These are phyloP conservation scores for Chlamydomonas sp. DNA, from an alignment of 139 green algal species.

Conservation along the genomic window DNA sequence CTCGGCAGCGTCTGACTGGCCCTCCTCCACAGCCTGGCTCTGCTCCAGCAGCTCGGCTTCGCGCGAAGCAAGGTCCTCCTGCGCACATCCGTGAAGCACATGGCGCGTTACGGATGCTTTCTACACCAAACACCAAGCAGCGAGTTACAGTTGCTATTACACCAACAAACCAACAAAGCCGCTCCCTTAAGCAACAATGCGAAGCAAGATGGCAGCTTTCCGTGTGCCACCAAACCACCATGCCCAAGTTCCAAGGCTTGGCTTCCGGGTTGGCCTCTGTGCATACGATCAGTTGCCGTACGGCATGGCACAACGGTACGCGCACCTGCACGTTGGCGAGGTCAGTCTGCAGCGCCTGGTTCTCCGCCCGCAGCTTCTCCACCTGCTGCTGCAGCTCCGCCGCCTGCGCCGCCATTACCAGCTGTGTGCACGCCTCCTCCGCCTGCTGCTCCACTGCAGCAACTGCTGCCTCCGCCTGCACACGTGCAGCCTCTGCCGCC, in stretches of 20 bases:
- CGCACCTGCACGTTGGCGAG: conserved; percentile 37
- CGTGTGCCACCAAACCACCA: no score
- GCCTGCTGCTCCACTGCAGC: neutral
- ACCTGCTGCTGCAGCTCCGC: conserved; percentile 8
- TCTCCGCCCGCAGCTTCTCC: neutral
- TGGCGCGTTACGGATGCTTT: no score
- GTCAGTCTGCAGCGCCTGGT: conserved; percentile 24
- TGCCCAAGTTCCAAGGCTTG: no score
- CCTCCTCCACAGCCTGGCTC: conserved; percentile 9
- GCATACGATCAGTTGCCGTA: no score
- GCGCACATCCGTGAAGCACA: neutral
- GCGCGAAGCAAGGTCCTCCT: conserved; percentile 24
- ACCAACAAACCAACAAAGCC: neutral
- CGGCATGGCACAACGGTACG: no score
- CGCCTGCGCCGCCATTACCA: neutral
- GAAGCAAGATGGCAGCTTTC: neutral
- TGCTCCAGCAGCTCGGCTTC: conserved; percentile 39
- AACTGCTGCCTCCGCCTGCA: neutral
- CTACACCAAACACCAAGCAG: no score
- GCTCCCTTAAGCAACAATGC: neutral
- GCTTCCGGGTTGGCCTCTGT: no score
- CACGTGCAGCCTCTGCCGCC: neutral
- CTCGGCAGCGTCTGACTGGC: conserved; percentile 12
- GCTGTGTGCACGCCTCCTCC: neutral
- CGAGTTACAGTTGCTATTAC: no score